Evolutionary conservation across 1,284 basidiomycete genomes (phyloP).

Genomic region (Dichomitus squalens): DNA sequence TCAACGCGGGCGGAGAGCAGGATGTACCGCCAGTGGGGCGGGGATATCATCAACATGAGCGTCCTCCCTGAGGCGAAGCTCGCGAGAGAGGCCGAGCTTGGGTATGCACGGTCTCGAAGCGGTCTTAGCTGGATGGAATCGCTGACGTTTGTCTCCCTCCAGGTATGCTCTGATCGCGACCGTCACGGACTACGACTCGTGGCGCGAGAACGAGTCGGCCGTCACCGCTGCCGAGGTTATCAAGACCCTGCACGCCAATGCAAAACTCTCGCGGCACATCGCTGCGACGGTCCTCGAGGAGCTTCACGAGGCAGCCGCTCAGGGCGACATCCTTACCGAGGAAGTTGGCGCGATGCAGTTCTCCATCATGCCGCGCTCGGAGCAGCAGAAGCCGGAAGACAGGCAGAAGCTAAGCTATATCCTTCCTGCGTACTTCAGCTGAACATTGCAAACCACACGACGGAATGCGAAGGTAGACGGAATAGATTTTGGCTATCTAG

Average conservation of each 20-base stretch:
- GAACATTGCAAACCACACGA: too few relatives aligned
- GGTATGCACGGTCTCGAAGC: conserved; percentile 49
- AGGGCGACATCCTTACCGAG: conserved; percentile 58
- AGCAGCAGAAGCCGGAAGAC: conserved; percentile 65
- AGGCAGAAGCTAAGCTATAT: conserved; percentile 78
- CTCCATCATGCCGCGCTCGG: conserved; percentile 80
- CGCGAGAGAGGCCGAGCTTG: conserved; percentile 92
- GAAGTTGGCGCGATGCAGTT: conserved; percentile 82
- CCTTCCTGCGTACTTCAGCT: conserved; percentile 69
- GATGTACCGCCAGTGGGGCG: conserved; percentile 95
- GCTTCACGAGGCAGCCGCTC: conserved; percentile 61
- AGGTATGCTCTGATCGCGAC: conserved; percentile 93
- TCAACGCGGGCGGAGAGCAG: conserved; percentile 93
- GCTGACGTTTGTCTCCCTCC: conserved; percentile 7
- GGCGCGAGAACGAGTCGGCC: conserved; percentile 77
- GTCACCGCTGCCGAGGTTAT: conserved; percentile 92
- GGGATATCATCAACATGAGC: conserved; percentile 96
- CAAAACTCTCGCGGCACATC: conserved; percentile 78
- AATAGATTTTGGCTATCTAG: too few relatives aligned
- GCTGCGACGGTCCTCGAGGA: conserved; percentile 80
- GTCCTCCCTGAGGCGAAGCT: conserved; percentile 95
- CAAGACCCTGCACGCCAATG: conserved; percentile 86
- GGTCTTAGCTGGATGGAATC: neutral
- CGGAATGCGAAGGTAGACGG: too few relatives aligned
- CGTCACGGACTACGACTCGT: conserved; percentile 89